phyloP scores from a whole-genome alignment of 208 protist genomes.

The Acanthamoeba lenticulata region DNA sequence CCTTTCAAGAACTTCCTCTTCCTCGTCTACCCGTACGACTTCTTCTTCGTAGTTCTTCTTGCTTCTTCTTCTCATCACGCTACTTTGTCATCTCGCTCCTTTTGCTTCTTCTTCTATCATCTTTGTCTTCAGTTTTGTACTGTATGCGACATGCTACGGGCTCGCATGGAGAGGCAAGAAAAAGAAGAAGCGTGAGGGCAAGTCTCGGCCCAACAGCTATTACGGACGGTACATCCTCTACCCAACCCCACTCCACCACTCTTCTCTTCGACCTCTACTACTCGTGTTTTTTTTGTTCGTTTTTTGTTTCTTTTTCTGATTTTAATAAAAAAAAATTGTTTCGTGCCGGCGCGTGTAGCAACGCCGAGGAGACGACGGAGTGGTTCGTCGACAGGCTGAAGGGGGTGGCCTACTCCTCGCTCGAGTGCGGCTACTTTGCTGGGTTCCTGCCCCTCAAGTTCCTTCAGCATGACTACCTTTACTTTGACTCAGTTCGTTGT shows the following conservation, averaged over 20 bases:
- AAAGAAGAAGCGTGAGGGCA: neutral
- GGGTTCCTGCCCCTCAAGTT: slow-evolving; percentile 56
- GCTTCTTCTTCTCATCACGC: neutral
- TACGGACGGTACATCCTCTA: neutral
- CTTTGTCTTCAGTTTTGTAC: neutral
- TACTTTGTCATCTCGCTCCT: neutral
- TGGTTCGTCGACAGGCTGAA: slow-evolving; percentile 60
- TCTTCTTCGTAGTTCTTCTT: neutral
- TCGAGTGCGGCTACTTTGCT: slow-evolving; percentile 66
- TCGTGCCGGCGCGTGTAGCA: no score
- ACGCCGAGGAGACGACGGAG: slow-evolving; percentile 32
- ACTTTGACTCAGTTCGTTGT: slow-evolving; percentile 62
- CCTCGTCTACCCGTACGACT: slow-evolving; percentile 42
- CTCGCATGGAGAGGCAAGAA: slow-evolving; percentile 10
- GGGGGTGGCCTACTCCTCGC: slow-evolving; percentile 38
- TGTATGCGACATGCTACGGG: slow-evolving; percentile 15
- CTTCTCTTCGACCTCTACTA: no score
- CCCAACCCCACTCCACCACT: no score
- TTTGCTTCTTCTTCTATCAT: neutral
- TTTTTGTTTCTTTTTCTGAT: no score
- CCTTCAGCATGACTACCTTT: slow-evolving; percentile 55
- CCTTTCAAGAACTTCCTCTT: slow-evolving; percentile 68
- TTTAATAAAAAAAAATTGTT: no score
- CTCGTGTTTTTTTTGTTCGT: no score
- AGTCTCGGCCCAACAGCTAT: neutral